Conservation (phyloP, 768 basidiomycete species). For the Leccinum broughii region DNA sequence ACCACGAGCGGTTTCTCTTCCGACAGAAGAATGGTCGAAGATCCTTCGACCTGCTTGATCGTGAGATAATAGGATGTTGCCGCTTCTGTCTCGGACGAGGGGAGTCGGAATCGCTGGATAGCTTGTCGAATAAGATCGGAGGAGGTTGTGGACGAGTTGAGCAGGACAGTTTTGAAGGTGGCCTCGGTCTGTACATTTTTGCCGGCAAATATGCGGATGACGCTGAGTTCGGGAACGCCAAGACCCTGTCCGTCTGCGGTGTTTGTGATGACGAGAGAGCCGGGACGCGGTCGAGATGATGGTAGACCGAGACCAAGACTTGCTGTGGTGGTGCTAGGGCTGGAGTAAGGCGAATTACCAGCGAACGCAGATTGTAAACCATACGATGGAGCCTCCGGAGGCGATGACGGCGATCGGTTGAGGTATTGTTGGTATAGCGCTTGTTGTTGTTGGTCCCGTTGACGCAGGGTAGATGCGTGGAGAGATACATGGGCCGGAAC, state of each 20-base stretch:
- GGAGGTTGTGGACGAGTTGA: conserved; percentile 84
- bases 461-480: conserved; percentile 70
- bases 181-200: conserved; percentile 89
- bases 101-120: conserved; percentile 89
- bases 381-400: conserved; percentile 73
- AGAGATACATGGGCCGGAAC: conserved; percentile 49
- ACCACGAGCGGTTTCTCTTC: conserved; percentile 84
- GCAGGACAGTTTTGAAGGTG: conserved; percentile 96
- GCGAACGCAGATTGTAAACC: conserved; percentile 75
- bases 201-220: conserved; percentile 95
- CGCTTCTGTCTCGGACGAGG: conserved; percentile 53
- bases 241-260: conserved; percentile 61
- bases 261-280: conserved; percentile 71
- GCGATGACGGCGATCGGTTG: conserved; percentile 78
- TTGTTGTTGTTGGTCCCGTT: conserved; percentile 88
- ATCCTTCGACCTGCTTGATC: conserved; percentile 90
- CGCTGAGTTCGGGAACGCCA: conserved; percentile 80
- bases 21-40: conserved; percentile 68
- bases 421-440: conserved; percentile 88
- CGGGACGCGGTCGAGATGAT: conserved; percentile 63
- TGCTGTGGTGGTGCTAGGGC: conserved; percentile 40
- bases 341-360: conserved; percentile 41
- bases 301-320: conserved; percentile 51
- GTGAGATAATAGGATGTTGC: conserved; percentile 80
- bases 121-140: conserved; percentile 88